Evolutionary conservation across 768 basidiomycete species (phyloP).

Genomic region (Rhodocollybia butyracea): DNA sequence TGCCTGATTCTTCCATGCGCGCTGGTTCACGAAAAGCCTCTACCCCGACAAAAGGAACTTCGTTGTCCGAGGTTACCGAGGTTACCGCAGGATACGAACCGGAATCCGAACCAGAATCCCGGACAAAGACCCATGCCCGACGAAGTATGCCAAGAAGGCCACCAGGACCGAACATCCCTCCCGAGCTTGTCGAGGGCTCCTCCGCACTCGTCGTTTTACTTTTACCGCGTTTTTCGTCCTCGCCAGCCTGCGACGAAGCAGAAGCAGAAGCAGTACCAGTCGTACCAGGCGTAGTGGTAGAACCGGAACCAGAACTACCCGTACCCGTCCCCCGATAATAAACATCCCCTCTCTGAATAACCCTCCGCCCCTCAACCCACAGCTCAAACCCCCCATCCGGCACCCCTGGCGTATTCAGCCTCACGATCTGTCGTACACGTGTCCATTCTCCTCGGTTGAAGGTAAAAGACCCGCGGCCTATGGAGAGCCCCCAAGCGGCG

Average conservation of each 20-base stretch:
- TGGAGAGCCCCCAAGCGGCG: conserved; percentile 64
- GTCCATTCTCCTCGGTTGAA: conserved; percentile 71
- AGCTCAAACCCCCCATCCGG: conserved; percentile 66
- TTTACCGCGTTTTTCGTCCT: neutral
- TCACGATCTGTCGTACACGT: conserved; percentile 61
- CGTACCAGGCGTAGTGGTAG: neutral
- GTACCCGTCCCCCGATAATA: conserved; percentile 50
- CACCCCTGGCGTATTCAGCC: conserved; percentile 70
- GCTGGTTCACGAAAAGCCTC: neutral
- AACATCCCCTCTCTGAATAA: conserved; percentile 53
- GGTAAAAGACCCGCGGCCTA: conserved; percentile 69
- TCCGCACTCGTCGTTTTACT: neutral
- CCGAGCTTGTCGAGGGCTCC: neutral
- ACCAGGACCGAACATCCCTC: neutral
- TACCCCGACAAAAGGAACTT: neutral
- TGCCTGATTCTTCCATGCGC: neutral
- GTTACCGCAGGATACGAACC: neutral
- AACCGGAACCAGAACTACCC: neutral
- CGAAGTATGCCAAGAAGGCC: neutral
- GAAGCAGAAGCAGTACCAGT: neutral
- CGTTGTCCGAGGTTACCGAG: neutral
- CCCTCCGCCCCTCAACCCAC: conserved; percentile 55
- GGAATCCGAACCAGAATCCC: neutral
- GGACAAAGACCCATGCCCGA: neutral
- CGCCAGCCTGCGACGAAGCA: neutral